Conservation (phyloP, 2,329 filamentous ascomycete species). For the Talaromyces sp. region DNA sequence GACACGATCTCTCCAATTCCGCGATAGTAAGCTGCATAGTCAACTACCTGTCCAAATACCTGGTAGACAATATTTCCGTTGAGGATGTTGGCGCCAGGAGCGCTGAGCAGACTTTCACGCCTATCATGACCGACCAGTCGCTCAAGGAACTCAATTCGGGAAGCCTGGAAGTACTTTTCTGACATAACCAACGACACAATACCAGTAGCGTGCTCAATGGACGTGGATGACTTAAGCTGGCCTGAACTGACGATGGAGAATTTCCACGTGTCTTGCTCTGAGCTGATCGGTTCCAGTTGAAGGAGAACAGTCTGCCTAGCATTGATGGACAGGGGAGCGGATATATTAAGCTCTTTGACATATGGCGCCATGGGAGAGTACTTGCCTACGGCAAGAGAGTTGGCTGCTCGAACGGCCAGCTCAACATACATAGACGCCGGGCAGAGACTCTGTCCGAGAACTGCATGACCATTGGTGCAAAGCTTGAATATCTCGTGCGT, state of each 20-base stretch:
- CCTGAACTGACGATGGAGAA: neutral
- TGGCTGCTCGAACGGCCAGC: neutral
- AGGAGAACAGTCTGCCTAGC: neutral
- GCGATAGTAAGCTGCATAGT: neutral
- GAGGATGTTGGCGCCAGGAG: neutral
- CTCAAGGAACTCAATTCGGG: neutral
- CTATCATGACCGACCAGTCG: neutral
- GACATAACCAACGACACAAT: neutral
- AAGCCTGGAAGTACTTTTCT: too few relatives aligned
- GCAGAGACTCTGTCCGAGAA: neutral
- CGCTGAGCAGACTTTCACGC: neutral
- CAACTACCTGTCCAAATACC: neutral
- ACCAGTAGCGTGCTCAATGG: neutral
- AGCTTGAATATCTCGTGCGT: neutral
- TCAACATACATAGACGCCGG: conserved; percentile 5
- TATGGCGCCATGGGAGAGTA: neutral
- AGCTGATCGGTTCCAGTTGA: neutral
- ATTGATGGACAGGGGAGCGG: neutral
- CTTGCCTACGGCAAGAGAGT: neutral
- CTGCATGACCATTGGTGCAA: neutral
- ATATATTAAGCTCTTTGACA: neutral
- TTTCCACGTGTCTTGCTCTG: neutral
- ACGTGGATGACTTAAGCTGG: neutral
- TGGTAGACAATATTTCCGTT: neutral
- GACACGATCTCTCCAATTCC: neutral